These are phyloP conservation scores for Phaeoacremonium minimum DNA, from an alignment of 2,329 filamentous ascomycete species.

Conservation along the genomic window DNA sequence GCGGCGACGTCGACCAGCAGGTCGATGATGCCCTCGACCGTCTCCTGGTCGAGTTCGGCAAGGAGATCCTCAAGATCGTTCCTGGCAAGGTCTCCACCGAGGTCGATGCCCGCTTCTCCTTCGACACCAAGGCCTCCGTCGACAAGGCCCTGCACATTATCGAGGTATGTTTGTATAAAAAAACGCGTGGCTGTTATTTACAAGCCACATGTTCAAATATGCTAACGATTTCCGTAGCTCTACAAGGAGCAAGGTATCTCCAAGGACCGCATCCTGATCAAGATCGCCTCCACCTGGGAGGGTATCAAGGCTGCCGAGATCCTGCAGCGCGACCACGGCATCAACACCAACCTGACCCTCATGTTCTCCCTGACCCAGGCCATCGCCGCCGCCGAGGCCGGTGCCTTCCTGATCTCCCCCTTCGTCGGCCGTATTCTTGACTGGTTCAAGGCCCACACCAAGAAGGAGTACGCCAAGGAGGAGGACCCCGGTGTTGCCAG, in stretches of 20 bases:
- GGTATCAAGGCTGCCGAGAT: conserved; percentile 98
- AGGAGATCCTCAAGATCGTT: conserved; percentile 93
- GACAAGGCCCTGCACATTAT: conserved; percentile 97
- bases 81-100: conserved; percentile 99
- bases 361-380: conserved; percentile 97
- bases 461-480: conserved; percentile 86
- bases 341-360: conserved; percentile 98
- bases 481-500: conserved; percentile 96
- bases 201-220: too few species aligned
- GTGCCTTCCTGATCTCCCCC: conserved; percentile 95
- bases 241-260: conserved; percentile 89
- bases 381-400: conserved; percentile 91
- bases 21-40: conserved; percentile 88
- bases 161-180: conserved; percentile 65
- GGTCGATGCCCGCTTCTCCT: conserved; percentile 94
- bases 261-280: conserved; percentile 96
- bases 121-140: conserved; percentile 87
- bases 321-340: conserved; percentile 88
- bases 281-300: conserved; percentile 99
- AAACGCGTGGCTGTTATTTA: too few species aligned
- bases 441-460: conserved; percentile 96
- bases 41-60: conserved; percentile 96
- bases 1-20: conserved; percentile 68
- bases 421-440: conserved; percentile 99
- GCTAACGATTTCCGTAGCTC: too few species aligned